Evolutionary conservation across 768 basidiomycete genomes (phyloP).

Genomic region (Thelephora ganbajun): DNA sequence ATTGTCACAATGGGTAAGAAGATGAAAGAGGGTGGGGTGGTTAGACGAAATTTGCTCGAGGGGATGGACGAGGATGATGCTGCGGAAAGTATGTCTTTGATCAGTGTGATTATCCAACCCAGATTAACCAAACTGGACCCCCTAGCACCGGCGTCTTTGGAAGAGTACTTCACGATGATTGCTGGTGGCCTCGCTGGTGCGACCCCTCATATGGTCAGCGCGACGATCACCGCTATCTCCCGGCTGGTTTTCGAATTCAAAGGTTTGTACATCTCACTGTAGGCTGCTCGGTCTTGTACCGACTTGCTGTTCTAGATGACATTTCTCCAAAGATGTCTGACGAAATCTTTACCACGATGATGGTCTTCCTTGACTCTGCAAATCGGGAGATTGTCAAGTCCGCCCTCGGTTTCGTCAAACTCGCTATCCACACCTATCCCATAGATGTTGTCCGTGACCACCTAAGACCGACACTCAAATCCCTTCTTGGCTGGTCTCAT

Average conservation of each 20-base stretch:
- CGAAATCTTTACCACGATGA: slow-evolving; percentile 75
- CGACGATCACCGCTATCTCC: slow-evolving; percentile 87
- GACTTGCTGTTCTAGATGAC: slow-evolving; percentile 29
- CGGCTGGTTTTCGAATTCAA: slow-evolving; percentile 93
- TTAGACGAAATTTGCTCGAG: slow-evolving; percentile 62
- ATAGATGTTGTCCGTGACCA: slow-evolving; percentile 61
- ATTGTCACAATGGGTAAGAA: slow-evolving; percentile 86
- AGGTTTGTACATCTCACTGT: slow-evolving; percentile 30
- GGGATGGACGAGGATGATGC: slow-evolving; percentile 69
- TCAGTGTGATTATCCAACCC: neutral
- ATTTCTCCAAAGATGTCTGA: slow-evolving; percentile 60
- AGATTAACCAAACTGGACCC: neutral
- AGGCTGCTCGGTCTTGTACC: neutral
- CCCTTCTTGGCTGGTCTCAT: slow-evolving; percentile 82
- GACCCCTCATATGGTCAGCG: slow-evolving; percentile 96
- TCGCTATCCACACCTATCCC: slow-evolving; percentile 78
- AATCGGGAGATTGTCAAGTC: slow-evolving; percentile 99
- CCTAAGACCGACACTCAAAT: slow-evolving; percentile 66
- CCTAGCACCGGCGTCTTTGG: slow-evolving; percentile 55
- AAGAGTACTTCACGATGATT: slow-evolving; percentile 95
- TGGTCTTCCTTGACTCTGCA: slow-evolving; percentile 83
- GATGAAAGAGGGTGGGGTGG: slow-evolving; percentile 78
- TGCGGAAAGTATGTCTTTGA: slow-evolving; percentile 23
- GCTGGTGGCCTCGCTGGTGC: slow-evolving; percentile 89
- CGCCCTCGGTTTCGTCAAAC: slow-evolving; percentile 86